A percentile compares a stretch with the other conserved stretches of the same genome.
phyloP scores from a whole-genome alignment of 495 filamentous ascomycete species.

The Annulohypoxylon stygium region DNA sequence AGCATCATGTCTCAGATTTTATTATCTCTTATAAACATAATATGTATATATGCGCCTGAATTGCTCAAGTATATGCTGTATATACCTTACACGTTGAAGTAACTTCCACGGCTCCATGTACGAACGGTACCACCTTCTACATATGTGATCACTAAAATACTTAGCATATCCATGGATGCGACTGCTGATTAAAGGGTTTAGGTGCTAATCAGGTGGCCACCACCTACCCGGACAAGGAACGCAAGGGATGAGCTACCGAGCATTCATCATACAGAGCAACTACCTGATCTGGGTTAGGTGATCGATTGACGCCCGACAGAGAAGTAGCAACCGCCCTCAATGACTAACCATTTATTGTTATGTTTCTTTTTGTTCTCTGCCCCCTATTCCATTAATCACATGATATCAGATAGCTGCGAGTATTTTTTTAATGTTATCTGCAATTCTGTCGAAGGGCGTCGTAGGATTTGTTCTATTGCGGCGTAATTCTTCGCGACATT shows the following conservation, averaged over 20 bases:
- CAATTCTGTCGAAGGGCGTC: conserved; percentile 24
- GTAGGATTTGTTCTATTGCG: conserved; percentile 44
- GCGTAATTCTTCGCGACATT: conserved; percentile 36
- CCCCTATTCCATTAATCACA: conserved; percentile 34
- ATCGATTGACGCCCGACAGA: conserved; percentile 21
- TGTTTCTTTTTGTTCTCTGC: neutral
- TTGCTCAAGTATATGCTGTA: neutral
- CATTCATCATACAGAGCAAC: neutral
- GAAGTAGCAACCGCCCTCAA: conserved; percentile 18
- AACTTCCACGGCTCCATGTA: neutral
- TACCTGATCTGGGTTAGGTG: conserved; percentile 34
- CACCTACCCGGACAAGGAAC: neutral
- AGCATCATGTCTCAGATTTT: neutral
- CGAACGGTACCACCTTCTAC: neutral
- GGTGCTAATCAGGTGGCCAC: neutral
- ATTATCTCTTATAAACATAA: no score
- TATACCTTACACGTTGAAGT: neutral
- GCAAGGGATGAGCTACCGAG: conserved; percentile 22
- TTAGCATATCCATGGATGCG: neutral
- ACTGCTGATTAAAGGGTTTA: conserved; percentile 5
- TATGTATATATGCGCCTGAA: neutral
- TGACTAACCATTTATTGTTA: neutral
- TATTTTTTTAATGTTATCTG: conserved; percentile 30
- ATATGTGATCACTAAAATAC: conserved; percentile 3
- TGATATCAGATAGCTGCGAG: conserved; percentile 41